These are phyloP conservation scores for Rauvolfia tetraphylla DNA, from an alignment of 257 asterid species.

Conservation along the genomic window DNA sequence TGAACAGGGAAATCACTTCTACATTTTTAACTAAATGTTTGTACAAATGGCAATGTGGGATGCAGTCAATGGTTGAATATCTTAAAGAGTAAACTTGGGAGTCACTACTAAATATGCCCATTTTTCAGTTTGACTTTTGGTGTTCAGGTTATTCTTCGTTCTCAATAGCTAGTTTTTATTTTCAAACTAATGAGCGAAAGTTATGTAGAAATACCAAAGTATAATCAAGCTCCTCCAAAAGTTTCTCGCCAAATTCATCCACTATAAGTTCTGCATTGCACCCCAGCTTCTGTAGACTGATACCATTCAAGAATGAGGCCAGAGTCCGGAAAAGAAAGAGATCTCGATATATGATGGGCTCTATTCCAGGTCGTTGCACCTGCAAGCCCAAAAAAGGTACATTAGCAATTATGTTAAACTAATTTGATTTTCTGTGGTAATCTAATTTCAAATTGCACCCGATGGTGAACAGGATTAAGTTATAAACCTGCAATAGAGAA, in stretches of 20 bases:
- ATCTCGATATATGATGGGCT: constrained; percentile 96
- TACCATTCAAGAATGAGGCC: constrained; percentile 94
- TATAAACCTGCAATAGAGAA: background rate
- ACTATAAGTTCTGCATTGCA: constrained; percentile 97
- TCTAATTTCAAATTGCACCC: background rate
- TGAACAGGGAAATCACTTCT: background rate
- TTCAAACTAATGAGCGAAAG: background rate
- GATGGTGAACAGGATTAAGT: background rate
- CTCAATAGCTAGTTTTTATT: background rate
- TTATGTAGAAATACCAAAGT: constrained; percentile 55
- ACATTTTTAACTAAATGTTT: background rate
- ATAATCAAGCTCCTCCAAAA: constrained; percentile 97
- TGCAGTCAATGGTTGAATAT: background rate
- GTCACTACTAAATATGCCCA: background rate
- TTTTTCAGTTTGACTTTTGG: background rate
- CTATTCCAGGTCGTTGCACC: constrained; percentile 97
- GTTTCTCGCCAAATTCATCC: constrained; percentile 98
- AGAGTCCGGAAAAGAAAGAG: constrained; percentile 96
- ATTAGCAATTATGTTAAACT: background rate
- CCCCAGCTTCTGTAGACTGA: constrained; percentile 93
- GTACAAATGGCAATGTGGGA: background rate
- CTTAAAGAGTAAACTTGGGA: background rate
- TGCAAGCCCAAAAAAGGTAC: constrained; percentile 30
- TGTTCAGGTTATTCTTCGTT: background rate
- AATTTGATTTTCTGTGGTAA: background rate